These are phyloP conservation scores for Endogone sp. DNA, from an alignment of 192 early-diverging fungal genomes.

Conservation along the genomic window DNA sequence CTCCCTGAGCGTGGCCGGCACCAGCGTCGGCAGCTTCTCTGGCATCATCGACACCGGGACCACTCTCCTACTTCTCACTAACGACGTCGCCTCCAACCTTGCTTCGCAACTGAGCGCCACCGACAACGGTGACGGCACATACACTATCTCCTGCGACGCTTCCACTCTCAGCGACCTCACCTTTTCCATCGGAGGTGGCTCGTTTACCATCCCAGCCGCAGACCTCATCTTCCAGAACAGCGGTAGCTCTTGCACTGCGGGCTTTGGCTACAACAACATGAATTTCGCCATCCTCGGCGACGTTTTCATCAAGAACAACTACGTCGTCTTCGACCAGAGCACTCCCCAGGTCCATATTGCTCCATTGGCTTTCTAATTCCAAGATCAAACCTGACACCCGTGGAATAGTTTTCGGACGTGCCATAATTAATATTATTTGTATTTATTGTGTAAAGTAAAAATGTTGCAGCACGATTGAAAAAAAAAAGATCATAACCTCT, in stretches of 20 bases:
- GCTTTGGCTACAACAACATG: constrained; percentile 23
- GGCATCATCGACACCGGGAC: constrained; percentile 60
- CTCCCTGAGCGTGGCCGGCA: constrained; percentile 1
- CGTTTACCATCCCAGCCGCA: constrained; percentile 23
- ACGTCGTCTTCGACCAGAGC: constrained; percentile 60
- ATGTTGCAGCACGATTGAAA: no score
- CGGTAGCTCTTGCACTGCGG: constrained; percentile 23
- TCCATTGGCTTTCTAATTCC: constrained; percentile 29
- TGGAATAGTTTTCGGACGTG: no score
- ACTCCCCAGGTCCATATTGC: constrained; percentile 56
- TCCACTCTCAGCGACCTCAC: constrained; percentile 17
- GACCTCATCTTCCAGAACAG: constrained; percentile 25
- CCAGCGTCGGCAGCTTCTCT: constrained; percentile 7
- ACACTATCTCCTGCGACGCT: constrained; percentile 16
- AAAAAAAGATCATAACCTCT: no score
- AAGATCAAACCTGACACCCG: no score
- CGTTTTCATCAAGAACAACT: constrained; percentile 64
- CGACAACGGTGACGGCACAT: constrained; percentile 3
- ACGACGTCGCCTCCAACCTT: constrained; percentile 8
- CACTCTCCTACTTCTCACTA: constrained; percentile 53
- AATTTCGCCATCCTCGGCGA: constrained; percentile 57
- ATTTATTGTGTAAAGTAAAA: no score
- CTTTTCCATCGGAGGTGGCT: constrained; percentile 30
- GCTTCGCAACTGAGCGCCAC: constrained; percentile 3
- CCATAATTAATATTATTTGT: no score